Conservation (phyloP, 2,329 filamentous ascomycete species). For the Penicillium capsulatum region DNA sequence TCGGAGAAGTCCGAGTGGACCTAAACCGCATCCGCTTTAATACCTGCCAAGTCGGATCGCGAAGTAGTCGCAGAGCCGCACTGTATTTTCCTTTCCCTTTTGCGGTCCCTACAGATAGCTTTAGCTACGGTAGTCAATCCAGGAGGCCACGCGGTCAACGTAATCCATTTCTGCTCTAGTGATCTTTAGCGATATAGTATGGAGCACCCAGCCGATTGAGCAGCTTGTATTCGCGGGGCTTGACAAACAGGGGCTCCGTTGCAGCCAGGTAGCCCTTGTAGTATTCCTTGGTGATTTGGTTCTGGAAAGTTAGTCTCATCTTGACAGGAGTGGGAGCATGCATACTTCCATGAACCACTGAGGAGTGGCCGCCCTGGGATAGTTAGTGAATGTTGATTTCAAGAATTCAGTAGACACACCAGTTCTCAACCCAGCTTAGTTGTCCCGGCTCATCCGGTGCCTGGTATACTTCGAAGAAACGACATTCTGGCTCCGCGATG, state of each 20-base stretch:
- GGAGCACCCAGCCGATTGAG: constrained; percentile 24
- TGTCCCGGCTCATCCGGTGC: constrained; percentile 36
- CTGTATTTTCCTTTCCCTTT: no score
- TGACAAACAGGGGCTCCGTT: constrained; percentile 41
- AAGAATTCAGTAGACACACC: constrained; percentile 21
- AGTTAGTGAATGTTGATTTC: no score
- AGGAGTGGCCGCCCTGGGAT: no score
- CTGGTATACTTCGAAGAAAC: constrained; percentile 45
- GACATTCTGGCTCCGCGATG: constrained; percentile 42
- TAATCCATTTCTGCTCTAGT: background rate
- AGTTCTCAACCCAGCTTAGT: constrained; percentile 43
- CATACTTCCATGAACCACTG: no score
- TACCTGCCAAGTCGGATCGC: constrained; percentile 6
- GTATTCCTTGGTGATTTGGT: constrained; percentile 41
- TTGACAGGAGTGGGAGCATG: no score
- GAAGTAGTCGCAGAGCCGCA: constrained; percentile 8
- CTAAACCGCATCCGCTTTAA: constrained; percentile 3
- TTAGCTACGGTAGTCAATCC: constrained; percentile 7
- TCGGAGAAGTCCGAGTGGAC: constrained; percentile 10
- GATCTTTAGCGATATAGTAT: constrained; percentile 9
- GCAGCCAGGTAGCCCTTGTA: constrained; percentile 40
- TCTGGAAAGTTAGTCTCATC: constrained; percentile 16
- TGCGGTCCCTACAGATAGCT: no score
- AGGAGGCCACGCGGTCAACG: no score
- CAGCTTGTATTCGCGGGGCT: constrained; percentile 36